Conservation (phyloP, 495 filamentous ascomycete genomes). For the Umbilicaria muhlenbergii region DNA sequence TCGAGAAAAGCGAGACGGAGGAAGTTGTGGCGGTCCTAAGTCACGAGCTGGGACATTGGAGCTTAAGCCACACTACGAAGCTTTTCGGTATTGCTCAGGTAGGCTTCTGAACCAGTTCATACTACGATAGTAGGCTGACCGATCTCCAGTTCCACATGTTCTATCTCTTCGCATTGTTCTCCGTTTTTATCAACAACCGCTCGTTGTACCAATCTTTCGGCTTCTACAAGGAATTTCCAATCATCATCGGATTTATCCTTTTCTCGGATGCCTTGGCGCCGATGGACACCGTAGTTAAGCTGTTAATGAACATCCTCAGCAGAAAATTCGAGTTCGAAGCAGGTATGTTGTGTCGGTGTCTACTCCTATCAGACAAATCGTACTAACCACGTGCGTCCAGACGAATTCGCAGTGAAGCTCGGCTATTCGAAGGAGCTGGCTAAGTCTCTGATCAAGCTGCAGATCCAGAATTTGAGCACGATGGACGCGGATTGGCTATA, state of each 20-base stretch:
- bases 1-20: slow-evolving; percentile 79
- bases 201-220: slow-evolving; percentile 86
- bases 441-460: slow-evolving; percentile 81
- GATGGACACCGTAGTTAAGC: slow-evolving; percentile 81
- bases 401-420: slow-evolving; percentile 69
- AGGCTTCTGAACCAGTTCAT: slow-evolving; percentile 11
- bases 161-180: slow-evolving; percentile 93
- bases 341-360: slow-evolving; percentile 32
- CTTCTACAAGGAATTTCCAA: slow-evolving; percentile 70
- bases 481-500: slow-evolving; percentile 99
- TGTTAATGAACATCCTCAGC: slow-evolving; percentile 91
- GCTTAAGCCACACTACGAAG: slow-evolving; percentile 80
- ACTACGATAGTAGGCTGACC: slow-evolving; percentile 15
- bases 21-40: slow-evolving; percentile 92
- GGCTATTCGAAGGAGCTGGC: slow-evolving; percentile 81
- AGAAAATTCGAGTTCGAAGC: slow-evolving; percentile 91
- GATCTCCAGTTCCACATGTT: slow-evolving; percentile 59
- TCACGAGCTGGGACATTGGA: slow-evolving; percentile 97
- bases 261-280: slow-evolving; percentile 89
- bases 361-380: neutral
- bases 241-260: slow-evolving; percentile 90
- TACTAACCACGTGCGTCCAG: slow-evolving; percentile 20
- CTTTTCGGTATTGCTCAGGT: slow-evolving; percentile 83
- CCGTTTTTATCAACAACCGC: slow-evolving; percentile 87
- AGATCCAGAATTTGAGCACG: slow-evolving; percentile 92